Conservation (phyloP, 176 grass and related monocot species). For the Carex cristatella region DNA sequence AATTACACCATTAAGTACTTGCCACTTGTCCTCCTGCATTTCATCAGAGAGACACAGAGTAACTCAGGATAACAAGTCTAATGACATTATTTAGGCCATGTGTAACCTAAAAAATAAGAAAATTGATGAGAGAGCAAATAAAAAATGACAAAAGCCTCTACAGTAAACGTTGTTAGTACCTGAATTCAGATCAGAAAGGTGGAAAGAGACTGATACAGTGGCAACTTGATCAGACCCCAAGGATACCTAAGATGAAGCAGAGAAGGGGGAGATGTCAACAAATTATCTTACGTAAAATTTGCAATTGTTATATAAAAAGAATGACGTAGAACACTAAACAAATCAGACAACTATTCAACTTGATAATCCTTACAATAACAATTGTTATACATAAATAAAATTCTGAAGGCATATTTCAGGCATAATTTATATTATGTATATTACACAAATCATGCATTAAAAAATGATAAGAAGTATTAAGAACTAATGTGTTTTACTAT, state of each 20-base stretch:
- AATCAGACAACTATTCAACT: background rate
- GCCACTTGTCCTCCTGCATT: slow-evolving; percentile 2
- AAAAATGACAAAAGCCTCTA: background rate
- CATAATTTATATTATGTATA: background rate
- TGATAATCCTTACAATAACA: background rate
- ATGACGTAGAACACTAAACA: background rate
- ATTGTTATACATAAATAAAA: background rate
- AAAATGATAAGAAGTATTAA: background rate
- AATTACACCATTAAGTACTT: slow-evolving; percentile 6
- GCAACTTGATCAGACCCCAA: slow-evolving; percentile 33
- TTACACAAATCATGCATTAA: background rate
- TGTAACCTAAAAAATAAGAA: background rate
- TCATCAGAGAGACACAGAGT: background rate
- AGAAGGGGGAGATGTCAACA: slow-evolving; percentile 17
- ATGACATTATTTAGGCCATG: background rate
- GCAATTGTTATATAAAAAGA: background rate
- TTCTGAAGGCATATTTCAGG: background rate
- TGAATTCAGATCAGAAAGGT: background rate
- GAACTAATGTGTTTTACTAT: background rate
- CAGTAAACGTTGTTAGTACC: background rate
- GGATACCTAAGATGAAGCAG: slow-evolving; percentile 35
- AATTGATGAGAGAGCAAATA: background rate
- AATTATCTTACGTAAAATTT: background rate
- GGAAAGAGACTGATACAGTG: background rate
- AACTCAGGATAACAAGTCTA: background rate